These are phyloP conservation scores for Glycine tomentella DNA, from an alignment of 306 rosid species.

Conservation along the genomic window DNA sequence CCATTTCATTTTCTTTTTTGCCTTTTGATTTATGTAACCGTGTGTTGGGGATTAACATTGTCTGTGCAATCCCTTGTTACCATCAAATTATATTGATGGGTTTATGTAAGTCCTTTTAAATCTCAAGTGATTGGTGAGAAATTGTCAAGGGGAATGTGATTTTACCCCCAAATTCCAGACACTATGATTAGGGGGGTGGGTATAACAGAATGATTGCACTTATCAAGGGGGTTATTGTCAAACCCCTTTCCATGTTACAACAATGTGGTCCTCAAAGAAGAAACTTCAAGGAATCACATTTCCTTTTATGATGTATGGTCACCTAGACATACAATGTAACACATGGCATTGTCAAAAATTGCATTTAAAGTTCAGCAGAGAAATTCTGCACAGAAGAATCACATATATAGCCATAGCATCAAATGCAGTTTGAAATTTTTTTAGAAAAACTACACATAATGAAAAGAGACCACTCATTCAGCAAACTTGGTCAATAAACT, in stretches of 20 bases:
- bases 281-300: conserved; percentile 43
- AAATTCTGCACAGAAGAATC: conserved; percentile 8
- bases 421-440: not conserved
- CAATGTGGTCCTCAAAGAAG: conserved; percentile 52
- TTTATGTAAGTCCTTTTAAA: not conserved
- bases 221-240: conserved; percentile 40
- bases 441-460: not conserved
- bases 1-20: not conserved
- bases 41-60: not conserved
- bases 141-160: conserved; percentile 44
- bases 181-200: conserved; percentile 39
- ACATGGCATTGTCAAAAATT: conserved; percentile 43
- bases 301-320: conserved; percentile 48
- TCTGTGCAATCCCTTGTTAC: not conserved
- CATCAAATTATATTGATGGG: not conserved
- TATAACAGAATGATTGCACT: conserved; percentile 48
- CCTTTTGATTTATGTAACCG: not conserved
- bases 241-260: conserved; percentile 39
- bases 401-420: conserved; percentile 4
- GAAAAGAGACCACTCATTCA: not conserved
- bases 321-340: conserved; percentile 30
- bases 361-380: conserved; percentile 20
- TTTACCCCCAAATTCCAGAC: conserved; percentile 30
- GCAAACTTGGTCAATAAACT: not conserved
- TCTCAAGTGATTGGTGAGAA: conserved; percentile 25